Evolutionary conservation across 495 filamentous ascomycete genomes (phyloP), one percentile per base, ranked within the genome.

Genomic region (Tuber aestivum): DNA sequence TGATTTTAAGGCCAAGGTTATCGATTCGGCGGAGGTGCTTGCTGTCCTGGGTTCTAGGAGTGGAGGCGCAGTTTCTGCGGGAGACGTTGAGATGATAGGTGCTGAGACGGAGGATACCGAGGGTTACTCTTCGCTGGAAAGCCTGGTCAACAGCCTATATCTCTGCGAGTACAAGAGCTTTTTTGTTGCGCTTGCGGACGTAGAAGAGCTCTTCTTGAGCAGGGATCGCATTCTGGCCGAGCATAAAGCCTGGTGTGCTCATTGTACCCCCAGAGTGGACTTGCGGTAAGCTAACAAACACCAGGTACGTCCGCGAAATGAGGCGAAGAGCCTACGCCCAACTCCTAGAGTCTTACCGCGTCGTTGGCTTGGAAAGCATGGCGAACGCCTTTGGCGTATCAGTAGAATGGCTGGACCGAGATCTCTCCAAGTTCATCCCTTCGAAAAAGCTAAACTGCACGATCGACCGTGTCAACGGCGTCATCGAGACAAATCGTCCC

Each of bases 1-100:
- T 18, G 95, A 99, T 84, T 99, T 99, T 88, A 99, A 99, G 87
- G 92, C 92, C 74, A 97, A 97, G 86, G 95, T 99, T 32, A 93
- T 97, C 68, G 95, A 99, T 84, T 96, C 95, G 20, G 94, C 95
- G 5, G 95, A 99, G 85, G 97, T 98, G 87, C 93, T 93, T 84
- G 96, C 95, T 27, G 94, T 99, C 70, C 88, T 99, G 14, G 95
- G 96, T 74, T 90, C 94, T 80, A 90, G 91, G 38, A 93, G 94
- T 73, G 92, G 92, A 0, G 87, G 97, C 3, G 92, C 91, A 70
- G 89, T 87, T 69, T 89, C 88, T 75, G 85, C 86, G 6, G 89
- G 91, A 48, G 88, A 89, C 72, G 90, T 92, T 81, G 91, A 93
- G 75, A 90, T 92, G 74, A 84, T 86, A 10, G 95, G 97, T 84